Conservation (phyloP, 495 filamentous ascomycete genomes). For the Penicillium cataractarum region DNA sequence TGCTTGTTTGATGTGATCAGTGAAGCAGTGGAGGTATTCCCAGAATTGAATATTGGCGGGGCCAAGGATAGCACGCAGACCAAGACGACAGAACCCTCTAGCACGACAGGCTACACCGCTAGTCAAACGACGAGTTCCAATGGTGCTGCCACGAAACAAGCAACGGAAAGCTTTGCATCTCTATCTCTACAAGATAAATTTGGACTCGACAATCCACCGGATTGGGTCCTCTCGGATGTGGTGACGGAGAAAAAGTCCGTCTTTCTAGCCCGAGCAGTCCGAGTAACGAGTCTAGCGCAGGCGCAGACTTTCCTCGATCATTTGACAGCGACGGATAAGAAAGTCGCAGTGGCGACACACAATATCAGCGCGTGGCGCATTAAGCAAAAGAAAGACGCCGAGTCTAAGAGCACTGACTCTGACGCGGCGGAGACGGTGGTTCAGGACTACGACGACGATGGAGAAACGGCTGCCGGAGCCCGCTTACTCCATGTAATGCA, state of each 20-base stretch:
- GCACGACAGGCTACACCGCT: constrained; percentile 14
- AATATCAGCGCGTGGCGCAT: constrained; percentile 81
- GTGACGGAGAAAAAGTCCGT: constrained; percentile 83
- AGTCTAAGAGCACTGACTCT: constrained; percentile 16
- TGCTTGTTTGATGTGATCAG: constrained; percentile 89
- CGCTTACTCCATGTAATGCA: constrained; percentile 88
- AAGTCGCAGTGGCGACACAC: constrained; percentile 82
- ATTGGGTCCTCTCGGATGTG: constrained; percentile 73
- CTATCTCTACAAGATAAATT: constrained; percentile 40
- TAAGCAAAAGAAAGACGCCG: constrained; percentile 41
- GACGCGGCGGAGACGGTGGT: constrained; percentile 58
- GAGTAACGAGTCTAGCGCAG: constrained; percentile 66
- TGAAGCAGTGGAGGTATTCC: constrained; percentile 46
- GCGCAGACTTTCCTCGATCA: constrained; percentile 71
- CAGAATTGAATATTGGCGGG: constrained; percentile 51
- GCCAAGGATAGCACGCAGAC: constrained; percentile 17
- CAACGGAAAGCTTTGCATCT: constrained; percentile 27
- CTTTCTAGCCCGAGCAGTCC: constrained; percentile 77
- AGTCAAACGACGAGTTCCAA: constrained; percentile 17
- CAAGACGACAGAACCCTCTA: constrained; percentile 4
- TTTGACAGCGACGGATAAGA: constrained; percentile 78
- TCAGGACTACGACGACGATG: constrained; percentile 95
- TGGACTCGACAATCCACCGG: constrained; percentile 48
- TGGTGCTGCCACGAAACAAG: constrained; percentile 13
- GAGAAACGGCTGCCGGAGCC: constrained; percentile 90